A percentile compares a stretch with the other conserved stretches of the same genome.
phyloP scores from a whole-genome alignment of 768 basidiomycete genomes.

The Termitomyces sp. region DNA sequence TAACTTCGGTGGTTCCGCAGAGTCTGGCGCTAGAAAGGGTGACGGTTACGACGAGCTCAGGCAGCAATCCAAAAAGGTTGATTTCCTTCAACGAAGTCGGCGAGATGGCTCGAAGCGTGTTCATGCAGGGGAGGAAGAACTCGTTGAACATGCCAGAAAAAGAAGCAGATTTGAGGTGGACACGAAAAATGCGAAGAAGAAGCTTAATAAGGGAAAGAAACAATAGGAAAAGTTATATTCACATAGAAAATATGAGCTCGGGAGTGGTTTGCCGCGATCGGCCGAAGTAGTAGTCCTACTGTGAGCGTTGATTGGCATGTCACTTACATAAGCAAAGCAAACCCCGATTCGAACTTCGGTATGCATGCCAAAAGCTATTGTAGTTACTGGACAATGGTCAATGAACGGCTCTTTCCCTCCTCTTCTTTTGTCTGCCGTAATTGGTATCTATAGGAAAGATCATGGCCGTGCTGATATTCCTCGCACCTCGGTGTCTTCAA shows the following conservation, averaged over 20 bases:
- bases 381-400: neutral
- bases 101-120: conserved; percentile 24
- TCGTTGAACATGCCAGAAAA: conserved; percentile 29
- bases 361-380: too few relatives aligned
- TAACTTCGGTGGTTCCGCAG: conserved; percentile 18
- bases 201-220: conserved; percentile 16
- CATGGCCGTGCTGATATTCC: neutral
- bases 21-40: conserved; percentile 32
- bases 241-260: too few relatives aligned
- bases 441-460: neutral
- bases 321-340: too few relatives aligned
- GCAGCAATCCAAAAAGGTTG: conserved; percentile 58
- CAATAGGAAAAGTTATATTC: too few relatives aligned
- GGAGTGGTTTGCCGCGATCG: too few relatives aligned
- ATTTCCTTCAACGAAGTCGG: conserved; percentile 58
- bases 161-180: conserved; percentile 49
- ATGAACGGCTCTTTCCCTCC: neutral
- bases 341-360: too few relatives aligned
- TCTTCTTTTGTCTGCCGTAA: neutral
- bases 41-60: conserved; percentile 86
- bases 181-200: conserved; percentile 38
- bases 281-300: too few relatives aligned
- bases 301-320: too few relatives aligned
- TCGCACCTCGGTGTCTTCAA: neutral
- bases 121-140: conserved; percentile 20